Evolutionary conservation across 352 stramenopile genomes (phyloP), one percentile per base, ranked within the genome.

Genomic region (Phytophthora pluvialis): DNA sequence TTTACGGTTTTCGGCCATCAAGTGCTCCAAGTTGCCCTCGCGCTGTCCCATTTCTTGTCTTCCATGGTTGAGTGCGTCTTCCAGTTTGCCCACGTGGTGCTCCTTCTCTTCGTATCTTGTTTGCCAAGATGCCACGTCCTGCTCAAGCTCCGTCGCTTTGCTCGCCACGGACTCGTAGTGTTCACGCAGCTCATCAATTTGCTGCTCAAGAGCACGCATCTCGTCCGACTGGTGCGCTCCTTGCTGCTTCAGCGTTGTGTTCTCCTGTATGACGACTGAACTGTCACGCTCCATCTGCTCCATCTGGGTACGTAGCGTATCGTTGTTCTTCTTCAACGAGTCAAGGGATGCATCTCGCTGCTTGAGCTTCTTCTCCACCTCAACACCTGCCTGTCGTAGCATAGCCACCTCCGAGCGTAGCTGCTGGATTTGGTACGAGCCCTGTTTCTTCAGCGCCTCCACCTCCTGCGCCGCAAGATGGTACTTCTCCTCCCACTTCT

Each of bases 401-500:
- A 85, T 75, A 0, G 67, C 49, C 6, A 90, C 74, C 39, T 89
- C 78, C 7, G 48, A 60, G 4, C 71, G 79, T 13, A 92, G 46
- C 40, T 86, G 72, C 28, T 86, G 56, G 44, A 87, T 81, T 60
- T 91, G 70, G 31, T 78, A 72, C 0, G 83, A 80, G 1, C 78
- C 81, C 18, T 85, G 73, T 39, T 76, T 77, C 39, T 80, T 86
- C 1, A 89, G 59, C 3, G 65, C 54, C 36, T 90, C 77, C 9
- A 78, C 69, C 55, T 91, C 80, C 15, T 83, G 78, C 7, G 69
- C 66, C 3, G 71, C 70, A 25, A 88, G 78, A 36, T 86, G 62
- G 43, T 88, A 91, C 29, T 94, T 92, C 38, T 94, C 84, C 53
- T 94, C 86, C 86, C 82, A 92, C 18, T 72, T 67, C 55, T 93